A percentile compares a stretch with the other conserved stretches of the same genome.
phyloP scores from a whole-genome alignment of 2,329 filamentous ascomycete genomes.

The Cladosporium sphaerospermum region DNA sequence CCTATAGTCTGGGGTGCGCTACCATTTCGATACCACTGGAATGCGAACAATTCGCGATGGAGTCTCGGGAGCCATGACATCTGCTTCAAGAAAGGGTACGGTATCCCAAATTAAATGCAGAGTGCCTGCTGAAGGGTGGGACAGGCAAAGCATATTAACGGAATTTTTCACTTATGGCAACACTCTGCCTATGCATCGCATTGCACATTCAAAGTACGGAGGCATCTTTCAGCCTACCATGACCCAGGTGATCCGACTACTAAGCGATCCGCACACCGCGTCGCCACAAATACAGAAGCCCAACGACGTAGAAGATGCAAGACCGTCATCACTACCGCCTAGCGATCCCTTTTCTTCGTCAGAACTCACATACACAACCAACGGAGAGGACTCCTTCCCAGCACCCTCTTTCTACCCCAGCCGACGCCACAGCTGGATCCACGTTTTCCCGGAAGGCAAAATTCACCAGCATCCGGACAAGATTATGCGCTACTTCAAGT shows the following conservation, averaged over 20 bases:
- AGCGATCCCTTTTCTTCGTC: conserved; percentile 52
- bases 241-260: conserved; percentile 73
- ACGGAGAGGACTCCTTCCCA: conserved; percentile 57
- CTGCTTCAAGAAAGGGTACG: conserved; percentile 80
- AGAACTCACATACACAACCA: conserved; percentile 58
- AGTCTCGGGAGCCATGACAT: conserved; percentile 90
- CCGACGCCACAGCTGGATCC: conserved; percentile 76
- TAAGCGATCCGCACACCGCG: conserved; percentile 50
- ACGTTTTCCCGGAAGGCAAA: conserved; percentile 92
- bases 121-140: not conserved
- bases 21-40: conserved; percentile 65
- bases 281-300: conserved; percentile 12
- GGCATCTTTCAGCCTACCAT: conserved; percentile 88
- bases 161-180: conserved; percentile 86
- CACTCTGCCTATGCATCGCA: conserved; percentile 81
- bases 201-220: conserved; percentile 69
- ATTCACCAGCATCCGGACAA: conserved; percentile 79
- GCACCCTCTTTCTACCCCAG: conserved; percentile 65
- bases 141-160: conserved; percentile 52
- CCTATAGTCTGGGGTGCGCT: conserved; percentile 89
- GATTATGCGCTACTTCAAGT: conserved; percentile 94
- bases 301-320: conserved; percentile 3
- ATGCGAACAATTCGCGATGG: conserved; percentile 75
- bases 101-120: not conserved
- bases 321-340: conserved; percentile 18